A percentile compares a stretch with the other conserved stretches of the same genome.
These are phyloP conservation scores for Priceomyces carsonii DNA, from an alignment of 805 yeast genomes.

Conservation along the genomic window DNA sequence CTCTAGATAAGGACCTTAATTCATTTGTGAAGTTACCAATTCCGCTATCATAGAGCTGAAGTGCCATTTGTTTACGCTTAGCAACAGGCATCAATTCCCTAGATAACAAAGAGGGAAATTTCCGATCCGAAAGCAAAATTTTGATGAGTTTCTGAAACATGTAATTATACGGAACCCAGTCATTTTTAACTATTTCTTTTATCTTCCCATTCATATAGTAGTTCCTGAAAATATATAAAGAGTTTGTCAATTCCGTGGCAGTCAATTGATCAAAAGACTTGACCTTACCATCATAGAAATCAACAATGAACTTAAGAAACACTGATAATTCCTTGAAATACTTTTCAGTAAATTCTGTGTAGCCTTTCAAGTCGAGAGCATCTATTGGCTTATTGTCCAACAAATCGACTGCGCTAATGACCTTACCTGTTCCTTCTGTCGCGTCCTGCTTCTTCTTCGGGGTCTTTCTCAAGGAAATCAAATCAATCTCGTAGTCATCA, in stretches of 20 bases:
- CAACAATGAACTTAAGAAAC: constrained; percentile 19
- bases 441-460: constrained; percentile 7
- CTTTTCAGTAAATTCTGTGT: constrained; percentile 16
- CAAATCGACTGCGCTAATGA: constrained; percentile 3
- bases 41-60: constrained; percentile 16
- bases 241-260: constrained; percentile 24
- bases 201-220: constrained; percentile 17
- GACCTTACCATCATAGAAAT: constrained; percentile 22
- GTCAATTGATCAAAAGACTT: constrained; percentile 23
- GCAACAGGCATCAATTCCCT: constrained; percentile 17
- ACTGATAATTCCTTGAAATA: constrained; percentile 19
- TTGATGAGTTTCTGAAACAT: constrained; percentile 22
- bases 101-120: constrained; percentile 20
- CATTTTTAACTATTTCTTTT: constrained; percentile 15
- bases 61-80: constrained; percentile 9
- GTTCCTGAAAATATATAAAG: constrained; percentile 26
- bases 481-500: constrained; percentile 25
- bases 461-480: constrained; percentile 20
- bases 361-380: constrained; percentile 5
- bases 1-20: constrained; percentile 18
- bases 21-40: constrained; percentile 20
- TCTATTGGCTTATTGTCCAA: constrained; percentile 7
- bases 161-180: constrained; percentile 15
- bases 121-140: constrained; percentile 12
- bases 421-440: neutral